phyloP scores from a whole-genome alignment of 208 protist species.

The Acanthamoeba triangularis region DNA sequence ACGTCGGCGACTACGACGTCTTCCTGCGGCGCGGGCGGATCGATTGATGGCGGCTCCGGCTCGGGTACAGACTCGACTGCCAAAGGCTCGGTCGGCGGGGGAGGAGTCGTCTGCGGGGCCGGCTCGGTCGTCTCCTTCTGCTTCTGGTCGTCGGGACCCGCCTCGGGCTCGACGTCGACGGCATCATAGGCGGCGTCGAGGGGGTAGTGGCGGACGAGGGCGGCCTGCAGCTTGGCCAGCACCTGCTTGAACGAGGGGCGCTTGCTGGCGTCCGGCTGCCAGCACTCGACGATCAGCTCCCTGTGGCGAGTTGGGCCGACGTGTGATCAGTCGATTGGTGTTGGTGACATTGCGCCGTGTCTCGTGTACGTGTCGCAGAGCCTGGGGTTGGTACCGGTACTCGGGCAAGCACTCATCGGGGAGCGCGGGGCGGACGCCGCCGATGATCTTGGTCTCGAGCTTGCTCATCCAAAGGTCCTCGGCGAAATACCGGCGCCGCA shows the following conservation, averaged over 20 bases:
- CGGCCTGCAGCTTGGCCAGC: background rate
- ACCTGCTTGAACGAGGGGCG: slow-evolving; percentile 10
- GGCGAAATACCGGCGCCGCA: slow-evolving; percentile 75
- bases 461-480: slow-evolving; percentile 77
- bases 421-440: slow-evolving; percentile 74
- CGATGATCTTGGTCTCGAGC: slow-evolving; percentile 74
- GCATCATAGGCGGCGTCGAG: slow-evolving; percentile 27
- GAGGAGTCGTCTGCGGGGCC: background rate
- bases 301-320: background rate
- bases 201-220: background rate
- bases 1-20: background rate
- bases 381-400: background rate
- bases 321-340: background rate
- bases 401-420: slow-evolving; percentile 72
- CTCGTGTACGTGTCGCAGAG: too few relatives aligned
- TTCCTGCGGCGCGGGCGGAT: too few relatives aligned
- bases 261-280: slow-evolving; percentile 12
- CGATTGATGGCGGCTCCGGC: background rate
- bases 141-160: background rate
- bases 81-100: background rate
- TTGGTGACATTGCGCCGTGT: too few relatives aligned
- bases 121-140: background rate
- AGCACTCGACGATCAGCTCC: slow-evolving; percentile 59
- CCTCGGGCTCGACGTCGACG: background rate
- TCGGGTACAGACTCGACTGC: background rate